Base-by-base conservation (phyloP, 148 eudicot genomes). In the Rhododendron vialii region DNA sequence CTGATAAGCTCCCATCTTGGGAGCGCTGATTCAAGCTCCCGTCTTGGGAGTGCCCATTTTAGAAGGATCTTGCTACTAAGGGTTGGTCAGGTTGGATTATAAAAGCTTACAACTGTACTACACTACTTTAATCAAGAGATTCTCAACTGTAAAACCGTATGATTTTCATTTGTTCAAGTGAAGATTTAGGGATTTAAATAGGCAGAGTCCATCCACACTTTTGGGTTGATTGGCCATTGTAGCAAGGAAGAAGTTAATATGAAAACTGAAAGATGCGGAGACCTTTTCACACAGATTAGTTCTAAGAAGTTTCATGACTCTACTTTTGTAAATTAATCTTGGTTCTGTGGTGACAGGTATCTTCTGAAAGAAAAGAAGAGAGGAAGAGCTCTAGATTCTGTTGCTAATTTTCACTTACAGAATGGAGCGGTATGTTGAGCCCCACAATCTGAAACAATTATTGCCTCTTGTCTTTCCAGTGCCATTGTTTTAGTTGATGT, bases 361-460 rank as follows among this genome's bases (percentile, higher is more conserved):
- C 87, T 87, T 90, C 86, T 93, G 82, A 88, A 90, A 89, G 99
- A 95, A 87, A 97, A 93, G 87, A 95, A 93, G 92, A 91, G 99
- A 88, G 99, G 99, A 87, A 97, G 93, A 87, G 96, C 98, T 89
- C 89, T 97, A 28, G 99, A 97, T 87, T 91, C 95, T 89, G 99
- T 97, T 88, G 95, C 98, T 47, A 97, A 97, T 95, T 97, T 97
- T 87, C 99, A 97, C 95, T 92, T 95, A 87, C 99, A 94, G 89
- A 97, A 97, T 88, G 99, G 99, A 86, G 98, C 99, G 87, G 98
- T 97, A 89, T 86, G 98, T 96, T 28, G 45, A 47, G 63, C 57
- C 74, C 38, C 81, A 73, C 76, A 84, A 20, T 83, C 41, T 75
- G 59, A 65, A 55, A 22, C 24, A 74, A 2, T 69, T 59, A 15